Conservation (phyloP, 805 yeast species). For the Ogataea zsoltii region DNA sequence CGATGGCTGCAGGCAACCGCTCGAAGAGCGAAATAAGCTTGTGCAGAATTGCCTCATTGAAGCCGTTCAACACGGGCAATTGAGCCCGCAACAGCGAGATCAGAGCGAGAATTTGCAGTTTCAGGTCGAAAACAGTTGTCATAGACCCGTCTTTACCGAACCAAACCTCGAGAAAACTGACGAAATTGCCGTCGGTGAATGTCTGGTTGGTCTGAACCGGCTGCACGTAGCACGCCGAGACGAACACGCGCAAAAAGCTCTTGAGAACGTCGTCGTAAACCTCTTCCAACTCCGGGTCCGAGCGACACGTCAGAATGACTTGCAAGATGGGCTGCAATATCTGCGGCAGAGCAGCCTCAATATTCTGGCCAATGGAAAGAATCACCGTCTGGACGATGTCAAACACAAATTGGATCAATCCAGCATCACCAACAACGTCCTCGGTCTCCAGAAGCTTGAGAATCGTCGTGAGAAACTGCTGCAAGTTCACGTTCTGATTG, state of each 20-base stretch:
- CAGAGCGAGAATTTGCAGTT: conserved; percentile 50
- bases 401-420: conserved; percentile 25
- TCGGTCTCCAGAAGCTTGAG: conserved; percentile 21
- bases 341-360: conserved; percentile 21
- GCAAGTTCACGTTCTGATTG: conserved; percentile 21
- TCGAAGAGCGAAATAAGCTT: conserved; percentile 44
- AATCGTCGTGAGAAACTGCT: conserved; percentile 24
- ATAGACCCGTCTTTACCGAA: conserved; percentile 43
- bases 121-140: conserved; percentile 56
- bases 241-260: conserved; percentile 42
- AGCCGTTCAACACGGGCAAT: conserved; percentile 31
- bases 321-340: conserved; percentile 21
- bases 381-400: conserved; percentile 15
- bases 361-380: conserved; percentile 16
- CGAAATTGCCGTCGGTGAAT: conserved; percentile 39
- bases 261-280: conserved; percentile 21
- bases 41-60: conserved; percentile 25
- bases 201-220: conserved; percentile 39
- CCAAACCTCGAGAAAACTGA: conserved; percentile 48
- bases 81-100: conserved; percentile 40
- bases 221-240: conserved; percentile 41
- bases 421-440: conserved; percentile 22
- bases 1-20: conserved; percentile 49
- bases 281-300: conserved; percentile 17
- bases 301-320: conserved; percentile 35